Evolutionary conservation across 2,329 filamentous ascomycete genomes (phyloP).

Genomic region (Podosphaera fusca): DNA sequence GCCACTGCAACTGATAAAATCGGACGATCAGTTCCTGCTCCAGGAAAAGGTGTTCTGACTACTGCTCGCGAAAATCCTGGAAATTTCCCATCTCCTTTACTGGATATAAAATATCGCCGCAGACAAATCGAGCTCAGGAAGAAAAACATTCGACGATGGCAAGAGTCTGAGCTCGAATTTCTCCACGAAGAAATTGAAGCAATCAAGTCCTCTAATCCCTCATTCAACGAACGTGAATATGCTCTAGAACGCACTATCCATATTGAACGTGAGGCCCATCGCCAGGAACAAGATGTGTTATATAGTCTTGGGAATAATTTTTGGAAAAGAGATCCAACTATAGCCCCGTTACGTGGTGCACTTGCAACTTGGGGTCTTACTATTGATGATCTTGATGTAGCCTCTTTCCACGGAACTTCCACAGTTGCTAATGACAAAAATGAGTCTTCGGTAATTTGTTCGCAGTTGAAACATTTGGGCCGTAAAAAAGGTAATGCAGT

Average conservation of each 20-base stretch:
- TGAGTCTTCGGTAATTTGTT: constrained; percentile 89
- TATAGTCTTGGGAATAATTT: constrained; percentile 92
- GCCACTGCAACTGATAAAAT: constrained; percentile 98
- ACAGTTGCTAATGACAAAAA: constrained; percentile 99
- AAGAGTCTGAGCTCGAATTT: constrained; percentile 82
- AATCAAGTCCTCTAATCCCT: constrained; percentile 58
- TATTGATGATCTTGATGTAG: constrained; percentile 82
- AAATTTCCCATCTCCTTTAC: constrained; percentile 83
- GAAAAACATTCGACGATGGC: constrained; percentile 88
- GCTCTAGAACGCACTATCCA: constrained; percentile 63
- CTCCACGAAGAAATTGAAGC: constrained; percentile 80
- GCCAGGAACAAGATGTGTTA: constrained; percentile 84
- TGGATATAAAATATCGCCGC: constrained; percentile 94
- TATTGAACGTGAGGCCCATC: constrained; percentile 65
- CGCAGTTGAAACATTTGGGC: constrained; percentile 85
- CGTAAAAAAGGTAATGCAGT: constrained; percentile 92
- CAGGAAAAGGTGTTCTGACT: constrained; percentile 88
- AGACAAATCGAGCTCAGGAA: constrained; percentile 85
- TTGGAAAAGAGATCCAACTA: constrained; percentile 88
- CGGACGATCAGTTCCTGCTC: constrained; percentile 85
- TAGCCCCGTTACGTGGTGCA: constrained; percentile 85
- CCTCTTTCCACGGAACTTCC: constrained; percentile 96
- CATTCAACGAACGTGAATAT: constrained; percentile 67
- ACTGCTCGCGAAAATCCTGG: constrained; percentile 75
- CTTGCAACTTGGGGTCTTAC: constrained; percentile 96